These are phyloP conservation scores for Penicillium turbatum DNA, from an alignment of 495 filamentous ascomycete genomes.

Conservation along the genomic window DNA sequence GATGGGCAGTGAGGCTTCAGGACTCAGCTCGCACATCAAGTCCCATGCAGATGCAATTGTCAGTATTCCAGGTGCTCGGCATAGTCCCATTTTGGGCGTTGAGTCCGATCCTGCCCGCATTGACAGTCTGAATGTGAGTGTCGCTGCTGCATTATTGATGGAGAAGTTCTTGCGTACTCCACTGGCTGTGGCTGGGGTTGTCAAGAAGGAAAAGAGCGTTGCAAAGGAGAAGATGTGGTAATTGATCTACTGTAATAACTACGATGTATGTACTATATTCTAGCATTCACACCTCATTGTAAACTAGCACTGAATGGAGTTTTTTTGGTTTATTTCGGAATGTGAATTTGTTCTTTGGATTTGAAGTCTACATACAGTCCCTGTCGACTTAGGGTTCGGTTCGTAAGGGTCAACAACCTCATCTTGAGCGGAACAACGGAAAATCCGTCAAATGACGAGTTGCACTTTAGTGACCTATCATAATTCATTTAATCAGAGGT, in stretches of 20 bases:
- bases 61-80: slow-evolving; percentile 47
- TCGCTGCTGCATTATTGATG: slow-evolving; percentile 74
- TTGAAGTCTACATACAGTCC: neutral
- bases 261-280: slow-evolving; percentile 1
- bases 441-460: neutral
- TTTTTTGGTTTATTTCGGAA: neutral
- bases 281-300: slow-evolving; percentile 16
- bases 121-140: slow-evolving; percentile 85
- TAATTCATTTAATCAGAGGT: neutral
- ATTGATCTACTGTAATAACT: slow-evolving; percentile 13
- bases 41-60: slow-evolving; percentile 58
- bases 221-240: slow-evolving; percentile 20
- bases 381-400: neutral
- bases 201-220: slow-evolving; percentile 11
- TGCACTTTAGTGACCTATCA: too few species aligned
- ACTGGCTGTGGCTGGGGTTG: slow-evolving; percentile 29
- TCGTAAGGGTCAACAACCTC: neutral
- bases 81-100: slow-evolving; percentile 28
- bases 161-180: slow-evolving; percentile 54
- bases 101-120: slow-evolving; percentile 41
- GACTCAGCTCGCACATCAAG: slow-evolving; percentile 58
- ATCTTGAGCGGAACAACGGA: neutral
- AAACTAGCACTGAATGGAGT: slow-evolving; percentile 12
- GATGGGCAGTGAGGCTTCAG: slow-evolving; percentile 78
- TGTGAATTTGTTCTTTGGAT: neutral